Base-by-base conservation (phyloP, 345 rosid genomes). In the Pistacia integerrima region DNA sequence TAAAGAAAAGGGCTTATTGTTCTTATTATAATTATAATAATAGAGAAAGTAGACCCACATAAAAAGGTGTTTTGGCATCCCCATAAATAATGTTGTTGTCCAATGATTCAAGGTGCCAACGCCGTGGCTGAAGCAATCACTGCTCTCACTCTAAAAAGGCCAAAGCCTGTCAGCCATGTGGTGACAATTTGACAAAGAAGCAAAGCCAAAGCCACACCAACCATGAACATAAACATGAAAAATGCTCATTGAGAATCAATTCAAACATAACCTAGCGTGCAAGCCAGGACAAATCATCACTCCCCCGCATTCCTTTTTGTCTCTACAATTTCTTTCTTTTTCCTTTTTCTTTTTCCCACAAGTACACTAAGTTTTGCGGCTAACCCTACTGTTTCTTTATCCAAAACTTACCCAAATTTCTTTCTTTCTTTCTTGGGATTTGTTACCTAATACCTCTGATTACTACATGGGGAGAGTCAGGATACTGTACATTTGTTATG, bases 81-180 rank as follows among this genome's bases (percentile, higher is more conserved):
- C 78, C 66, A 69, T 69, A 62, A 64, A 62, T 67, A 7, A 41
- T 7, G 46, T 73, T 63, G 60, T 36, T 68, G 18, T 51, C 76
- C 82, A 73, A 82, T 68, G 64, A 68, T 44, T 68, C 30, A 55
- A 70, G 54, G 64, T 52, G 33, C 81, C 70, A 74, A 48, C 66
- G 54, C 72, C 59, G 61, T 64, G 80, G 74, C 56, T 57, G 78
- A 78, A 25, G 78, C 70, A 78, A 82, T 65, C 75, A 69, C 64
- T 71, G 75, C 80, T 76, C 78, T 64, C 73, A 33, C 64, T 1
- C 58, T 8, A 51, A 58, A 67, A 66, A 75, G 44, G 52, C 13
- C 64, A 74, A 84, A 84, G 77, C 81, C 76, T 88, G 86, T 77
- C 84, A 75, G 82, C 73, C 88, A 86, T 85, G 89, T 88, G 86